phyloP scores from a whole-genome alignment of 305 asterid species.

The Fraxinus dipetala region DNA sequence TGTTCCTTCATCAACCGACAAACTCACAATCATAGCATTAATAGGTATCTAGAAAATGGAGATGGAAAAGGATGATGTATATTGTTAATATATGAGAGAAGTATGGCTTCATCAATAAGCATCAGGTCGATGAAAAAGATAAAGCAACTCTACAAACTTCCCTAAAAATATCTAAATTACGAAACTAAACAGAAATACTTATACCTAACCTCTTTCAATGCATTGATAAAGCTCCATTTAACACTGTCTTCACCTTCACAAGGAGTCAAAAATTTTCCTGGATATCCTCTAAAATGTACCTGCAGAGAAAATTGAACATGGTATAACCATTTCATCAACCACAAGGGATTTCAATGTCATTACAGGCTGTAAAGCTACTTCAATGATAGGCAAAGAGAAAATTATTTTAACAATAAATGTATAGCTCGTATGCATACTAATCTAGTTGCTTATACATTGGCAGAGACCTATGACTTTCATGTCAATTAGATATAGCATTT shows the following conservation, averaged over 20 bases:
- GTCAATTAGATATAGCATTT: neutral
- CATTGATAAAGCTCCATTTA: slow-evolving; percentile 88
- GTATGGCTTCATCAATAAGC: neutral
- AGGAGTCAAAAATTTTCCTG: slow-evolving; percentile 66
- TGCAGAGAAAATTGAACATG: slow-evolving; percentile 33
- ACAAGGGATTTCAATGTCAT: neutral
- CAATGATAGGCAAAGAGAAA: neutral
- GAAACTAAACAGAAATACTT: slow-evolving; percentile 24
- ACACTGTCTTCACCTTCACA: slow-evolving; percentile 93
- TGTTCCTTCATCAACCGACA: neutral
- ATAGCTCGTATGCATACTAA: neutral
- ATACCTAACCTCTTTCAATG: slow-evolving; percentile 87
- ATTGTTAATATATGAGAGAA: neutral
- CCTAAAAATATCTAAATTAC: slow-evolving; percentile 11
- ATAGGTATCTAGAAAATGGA: neutral
- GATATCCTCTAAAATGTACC: slow-evolving; percentile 96
- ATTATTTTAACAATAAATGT: neutral
- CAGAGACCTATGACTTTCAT: neutral
- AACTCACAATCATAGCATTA: neutral
- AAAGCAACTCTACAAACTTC: slow-evolving; percentile 2
- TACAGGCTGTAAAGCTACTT: slow-evolving; percentile 8
- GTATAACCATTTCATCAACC: neutral
- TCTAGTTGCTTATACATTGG: neutral
- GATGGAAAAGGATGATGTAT: neutral
- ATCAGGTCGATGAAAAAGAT: slow-evolving; percentile 13